Percentiles rank a stretch among this genome's conserved stretches.
These are phyloP conservation scores for Keqinozyma sinolaborantium DNA, from an alignment of 1,139 yeast genomes.

Conservation along the genomic window DNA sequence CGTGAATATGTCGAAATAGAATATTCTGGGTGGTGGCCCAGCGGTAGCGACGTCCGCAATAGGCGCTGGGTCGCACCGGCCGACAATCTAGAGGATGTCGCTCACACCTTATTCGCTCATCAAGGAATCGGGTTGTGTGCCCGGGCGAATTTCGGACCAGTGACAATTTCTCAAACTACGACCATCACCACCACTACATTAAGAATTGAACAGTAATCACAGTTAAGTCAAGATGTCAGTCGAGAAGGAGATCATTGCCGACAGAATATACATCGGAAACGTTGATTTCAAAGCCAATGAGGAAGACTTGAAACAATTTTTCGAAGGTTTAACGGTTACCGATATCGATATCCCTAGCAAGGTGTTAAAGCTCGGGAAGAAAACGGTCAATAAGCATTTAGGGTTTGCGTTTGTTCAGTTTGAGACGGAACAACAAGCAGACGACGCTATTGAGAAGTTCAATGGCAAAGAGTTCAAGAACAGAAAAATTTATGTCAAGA, in stretches of 20 bases:
- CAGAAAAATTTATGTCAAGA: constrained; percentile 46
- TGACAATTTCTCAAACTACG: no score
- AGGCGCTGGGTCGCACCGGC: no score
- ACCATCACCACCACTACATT: no score
- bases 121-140: no score
- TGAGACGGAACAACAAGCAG: constrained; percentile 45
- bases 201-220: no score
- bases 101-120: no score
- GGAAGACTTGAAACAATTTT: constrained; percentile 43
- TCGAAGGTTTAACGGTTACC: constrained; percentile 32
- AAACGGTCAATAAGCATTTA: constrained; percentile 34
- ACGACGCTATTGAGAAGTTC: constrained; percentile 41
- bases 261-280: constrained; percentile 50
- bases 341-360: constrained; percentile 43
- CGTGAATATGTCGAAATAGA: no score
- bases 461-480: constrained; percentile 45
- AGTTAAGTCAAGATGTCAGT: constrained; percentile 15
- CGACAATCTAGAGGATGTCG: no score
- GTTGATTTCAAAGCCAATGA: constrained; percentile 52
- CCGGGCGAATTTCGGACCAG: no score
- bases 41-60: no score
- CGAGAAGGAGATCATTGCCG: constrained; percentile 34
- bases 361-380: constrained; percentile 27
- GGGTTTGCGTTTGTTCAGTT: constrained; percentile 59
- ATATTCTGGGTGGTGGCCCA: no score